Percentiles rank a stretch among this genome's conserved stretches.
Evolutionary conservation across 306 rosid species (phyloP).

Genomic region (Ormosia semicastrata): DNA sequence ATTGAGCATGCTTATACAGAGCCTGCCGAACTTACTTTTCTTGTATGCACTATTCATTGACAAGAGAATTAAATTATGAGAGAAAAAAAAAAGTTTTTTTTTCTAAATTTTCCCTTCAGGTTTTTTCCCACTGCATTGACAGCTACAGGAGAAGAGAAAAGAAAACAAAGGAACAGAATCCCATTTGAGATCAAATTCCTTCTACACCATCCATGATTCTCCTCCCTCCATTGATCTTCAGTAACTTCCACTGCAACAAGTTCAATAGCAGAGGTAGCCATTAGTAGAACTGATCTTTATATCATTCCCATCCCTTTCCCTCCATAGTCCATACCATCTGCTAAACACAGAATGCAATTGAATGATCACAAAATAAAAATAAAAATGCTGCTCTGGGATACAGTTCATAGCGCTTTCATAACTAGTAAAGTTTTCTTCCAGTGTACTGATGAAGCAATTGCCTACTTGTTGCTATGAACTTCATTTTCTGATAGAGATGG

Average conservation of each 20-base stretch:
- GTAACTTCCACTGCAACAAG: constrained; percentile 23
- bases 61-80: constrained; percentile 45
- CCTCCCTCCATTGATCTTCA: constrained; percentile 20
- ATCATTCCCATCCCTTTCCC: constrained; percentile 50
- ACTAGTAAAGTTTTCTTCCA: not conserved
- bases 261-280: constrained; percentile 20
- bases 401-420: not conserved
- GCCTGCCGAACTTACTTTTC: constrained; percentile 46
- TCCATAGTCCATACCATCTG: constrained; percentile 48
- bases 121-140: constrained; percentile 62
- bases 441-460: constrained; percentile 15
- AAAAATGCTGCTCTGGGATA: not conserved
- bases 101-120: constrained; percentile 44
- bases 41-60: constrained; percentile 52
- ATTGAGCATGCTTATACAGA: constrained; percentile 38
- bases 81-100: constrained; percentile 25
- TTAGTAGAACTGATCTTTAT: constrained; percentile 24
- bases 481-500: constrained; percentile 59
- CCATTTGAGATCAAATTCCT: constrained; percentile 48
- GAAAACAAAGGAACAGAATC: constrained; percentile 25
- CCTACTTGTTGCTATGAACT: constrained; percentile 57
- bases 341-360: constrained; percentile 22
- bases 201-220: constrained; percentile 41
- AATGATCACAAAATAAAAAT: not conserved
- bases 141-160: constrained; percentile 30